These are phyloP conservation scores for Adansonia grandidieri DNA, from an alignment of 441 rosid species.

Conservation along the genomic window DNA sequence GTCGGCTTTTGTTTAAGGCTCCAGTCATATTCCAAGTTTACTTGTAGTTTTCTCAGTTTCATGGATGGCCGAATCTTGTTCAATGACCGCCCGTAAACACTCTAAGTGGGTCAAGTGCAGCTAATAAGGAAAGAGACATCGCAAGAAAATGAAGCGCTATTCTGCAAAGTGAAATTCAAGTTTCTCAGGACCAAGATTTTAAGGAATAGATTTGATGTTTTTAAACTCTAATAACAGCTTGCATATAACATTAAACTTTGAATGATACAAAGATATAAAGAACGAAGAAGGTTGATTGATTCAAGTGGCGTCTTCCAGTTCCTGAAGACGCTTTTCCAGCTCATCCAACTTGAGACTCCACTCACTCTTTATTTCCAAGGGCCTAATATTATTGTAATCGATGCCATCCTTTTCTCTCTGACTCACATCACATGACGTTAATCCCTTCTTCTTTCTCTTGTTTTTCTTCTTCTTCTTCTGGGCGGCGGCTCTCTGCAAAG, in stretches of 20 bases:
- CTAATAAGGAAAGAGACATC: too few species aligned
- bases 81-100: too few species aligned
- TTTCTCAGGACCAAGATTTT: too few species aligned
- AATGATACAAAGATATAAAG: too few species aligned
- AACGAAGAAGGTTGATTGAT: not conserved
- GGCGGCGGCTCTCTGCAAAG: constrained; percentile 69
- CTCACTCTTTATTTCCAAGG: constrained; percentile 51
- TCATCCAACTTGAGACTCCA: constrained; percentile 61
- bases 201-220: too few species aligned
- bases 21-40: not conserved
- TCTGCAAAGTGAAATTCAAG: too few species aligned
- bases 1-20: constrained; percentile 21
- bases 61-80: not conserved
- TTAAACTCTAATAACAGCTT: too few species aligned
- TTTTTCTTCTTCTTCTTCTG: constrained; percentile 42
- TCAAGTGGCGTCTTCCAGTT: not conserved
- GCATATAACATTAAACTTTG: too few species aligned
- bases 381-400: constrained; percentile 48
- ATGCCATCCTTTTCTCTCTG: constrained; percentile 28
- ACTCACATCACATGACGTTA: constrained; percentile 32
- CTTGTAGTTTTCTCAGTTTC: not conserved
- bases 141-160: too few species aligned
- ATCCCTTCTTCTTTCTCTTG: constrained; percentile 37
- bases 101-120: too few species aligned
- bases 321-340: constrained; percentile 56